Conservation (phyloP, 305 asterid genomes). For the Rubia occidens region DNA sequence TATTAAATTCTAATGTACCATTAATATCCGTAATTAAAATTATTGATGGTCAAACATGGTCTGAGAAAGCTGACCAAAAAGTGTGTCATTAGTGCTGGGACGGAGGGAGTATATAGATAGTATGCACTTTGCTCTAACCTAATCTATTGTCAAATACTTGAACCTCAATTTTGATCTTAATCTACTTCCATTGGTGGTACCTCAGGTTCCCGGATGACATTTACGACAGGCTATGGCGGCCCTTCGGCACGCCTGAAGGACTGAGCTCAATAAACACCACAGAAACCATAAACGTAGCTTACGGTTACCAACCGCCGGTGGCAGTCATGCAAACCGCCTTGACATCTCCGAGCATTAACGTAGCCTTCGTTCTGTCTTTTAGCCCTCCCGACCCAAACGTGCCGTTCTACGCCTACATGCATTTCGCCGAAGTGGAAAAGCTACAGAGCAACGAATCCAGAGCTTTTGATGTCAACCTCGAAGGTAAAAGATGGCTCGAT, state of each 20-base stretch:
- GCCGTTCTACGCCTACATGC: conserved; percentile 14
- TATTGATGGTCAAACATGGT: no score
- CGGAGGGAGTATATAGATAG: no score
- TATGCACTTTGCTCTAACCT: no score
- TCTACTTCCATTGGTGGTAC: not conserved
- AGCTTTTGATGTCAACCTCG: conserved; percentile 14
- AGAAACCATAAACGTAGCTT: not conserved
- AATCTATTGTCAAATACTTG: no score
- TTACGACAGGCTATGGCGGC: not conserved
- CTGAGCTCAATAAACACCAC: not conserved
- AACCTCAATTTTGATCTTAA: not conserved
- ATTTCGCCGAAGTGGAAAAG: conserved; percentile 23
- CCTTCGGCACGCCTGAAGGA: not conserved
- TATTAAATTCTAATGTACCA: no score
- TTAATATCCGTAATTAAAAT: no score
- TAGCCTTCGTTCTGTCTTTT: not conserved
- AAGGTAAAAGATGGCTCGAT: not conserved
- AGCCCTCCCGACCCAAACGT: not conserved
- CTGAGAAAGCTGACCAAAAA: no score
- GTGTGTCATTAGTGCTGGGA: no score
- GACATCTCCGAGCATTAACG: not conserved
- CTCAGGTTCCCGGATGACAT: conserved; percentile 1
- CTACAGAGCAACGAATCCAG: conserved; percentile 13
- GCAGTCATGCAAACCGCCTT: conserved; percentile 20
- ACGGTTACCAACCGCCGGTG: conserved; percentile 1